Percentiles rank a stretch among this genome's conserved stretches.
Conservation (phyloP, 2,329 filamentous ascomycete species). For the Aspergillus terreus region DNA sequence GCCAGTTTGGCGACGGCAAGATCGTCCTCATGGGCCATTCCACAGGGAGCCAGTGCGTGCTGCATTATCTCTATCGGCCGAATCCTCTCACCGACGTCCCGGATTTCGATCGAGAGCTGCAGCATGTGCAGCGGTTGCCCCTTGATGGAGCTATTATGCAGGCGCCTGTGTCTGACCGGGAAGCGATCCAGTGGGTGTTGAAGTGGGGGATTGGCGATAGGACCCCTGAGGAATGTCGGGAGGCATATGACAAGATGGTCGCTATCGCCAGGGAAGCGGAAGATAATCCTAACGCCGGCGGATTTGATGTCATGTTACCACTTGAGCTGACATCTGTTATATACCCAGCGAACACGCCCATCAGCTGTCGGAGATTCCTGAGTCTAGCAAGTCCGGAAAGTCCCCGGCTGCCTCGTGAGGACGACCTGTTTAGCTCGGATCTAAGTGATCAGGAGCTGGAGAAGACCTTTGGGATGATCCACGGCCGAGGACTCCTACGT, state of each 20-base stretch:
- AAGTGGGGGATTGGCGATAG: conserved; percentile 23
- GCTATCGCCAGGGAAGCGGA: conserved; percentile 26
- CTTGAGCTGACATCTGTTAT: conserved; percentile 30
- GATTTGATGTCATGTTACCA: conserved; percentile 31
- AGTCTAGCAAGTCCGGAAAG: conserved; percentile 52
- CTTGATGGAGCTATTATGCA: conserved; percentile 77
- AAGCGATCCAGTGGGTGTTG: conserved; percentile 50
- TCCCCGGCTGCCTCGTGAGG: conserved; percentile 62
- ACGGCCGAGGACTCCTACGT: conserved; percentile 33
- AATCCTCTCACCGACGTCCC: conserved; percentile 36
- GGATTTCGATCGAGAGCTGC: conserved; percentile 25
- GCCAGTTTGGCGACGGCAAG: conserved; percentile 38
- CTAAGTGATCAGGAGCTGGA: conserved; percentile 56
- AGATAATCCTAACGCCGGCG: neutral
- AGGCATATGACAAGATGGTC: conserved; percentile 30
- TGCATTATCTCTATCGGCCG: conserved; percentile 56
- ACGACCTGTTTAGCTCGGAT: conserved; percentile 83
- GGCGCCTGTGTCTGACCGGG: conserved; percentile 73
- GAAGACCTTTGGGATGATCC: conserved; percentile 59
- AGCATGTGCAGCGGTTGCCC: conserved; percentile 42
- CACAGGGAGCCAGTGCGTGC: conserved; percentile 65
- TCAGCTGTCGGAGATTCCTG: conserved; percentile 56
- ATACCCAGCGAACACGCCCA: conserved; percentile 37
- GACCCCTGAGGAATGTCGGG: conserved; percentile 19
- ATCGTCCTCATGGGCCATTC: conserved; percentile 66